These are phyloP conservation scores for Lactarius pseudohatsudake DNA, from an alignment of 768 basidiomycete genomes.

Conservation along the genomic window DNA sequence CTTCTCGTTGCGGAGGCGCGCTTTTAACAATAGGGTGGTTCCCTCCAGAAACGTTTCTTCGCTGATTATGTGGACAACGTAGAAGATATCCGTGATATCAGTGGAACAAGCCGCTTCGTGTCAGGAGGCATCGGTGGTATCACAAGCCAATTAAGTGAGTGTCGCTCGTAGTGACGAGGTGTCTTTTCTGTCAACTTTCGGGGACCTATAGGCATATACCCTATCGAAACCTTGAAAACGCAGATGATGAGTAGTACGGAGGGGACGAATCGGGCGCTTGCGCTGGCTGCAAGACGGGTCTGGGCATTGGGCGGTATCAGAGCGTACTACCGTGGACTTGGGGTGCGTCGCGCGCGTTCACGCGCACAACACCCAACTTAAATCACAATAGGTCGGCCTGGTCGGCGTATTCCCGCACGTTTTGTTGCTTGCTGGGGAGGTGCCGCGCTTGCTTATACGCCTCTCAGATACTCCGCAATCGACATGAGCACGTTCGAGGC, in stretches of 20 bases:
- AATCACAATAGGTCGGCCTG: constrained; percentile 72
- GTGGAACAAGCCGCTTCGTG: constrained; percentile 88
- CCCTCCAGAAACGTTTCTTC: constrained; percentile 86
- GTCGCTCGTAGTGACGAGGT: constrained; percentile 20
- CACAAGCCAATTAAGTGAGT: constrained; percentile 82
- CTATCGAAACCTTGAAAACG: constrained; percentile 96
- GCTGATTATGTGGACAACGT: constrained; percentile 91
- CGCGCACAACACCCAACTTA: constrained; percentile 27
- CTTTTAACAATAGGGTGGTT: constrained; percentile 3
- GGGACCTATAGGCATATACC: constrained; percentile 83
- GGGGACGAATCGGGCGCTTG: constrained; percentile 54
- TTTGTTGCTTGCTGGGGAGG: constrained; percentile 13
- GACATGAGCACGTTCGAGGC: constrained; percentile 98
- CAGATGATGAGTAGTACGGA: constrained; percentile 95
- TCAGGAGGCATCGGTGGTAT: constrained; percentile 97
- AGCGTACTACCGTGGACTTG: constrained; percentile 88
- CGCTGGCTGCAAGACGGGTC: constrained; percentile 64
- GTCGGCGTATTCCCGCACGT: constrained; percentile 93
- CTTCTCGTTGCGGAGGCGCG: constrained; percentile 17
- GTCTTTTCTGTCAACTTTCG: constrained; percentile 28
- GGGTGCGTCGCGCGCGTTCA: constrained; percentile 51
- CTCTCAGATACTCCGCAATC: constrained; percentile 78
- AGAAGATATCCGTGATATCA: constrained; percentile 67
- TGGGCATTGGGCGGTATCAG: constrained; percentile 78
- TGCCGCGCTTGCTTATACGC: constrained; percentile 21